Base-by-base conservation (phyloP, 2,329 filamentous ascomycete species). In the Emericellopsis atlantica region DNA sequence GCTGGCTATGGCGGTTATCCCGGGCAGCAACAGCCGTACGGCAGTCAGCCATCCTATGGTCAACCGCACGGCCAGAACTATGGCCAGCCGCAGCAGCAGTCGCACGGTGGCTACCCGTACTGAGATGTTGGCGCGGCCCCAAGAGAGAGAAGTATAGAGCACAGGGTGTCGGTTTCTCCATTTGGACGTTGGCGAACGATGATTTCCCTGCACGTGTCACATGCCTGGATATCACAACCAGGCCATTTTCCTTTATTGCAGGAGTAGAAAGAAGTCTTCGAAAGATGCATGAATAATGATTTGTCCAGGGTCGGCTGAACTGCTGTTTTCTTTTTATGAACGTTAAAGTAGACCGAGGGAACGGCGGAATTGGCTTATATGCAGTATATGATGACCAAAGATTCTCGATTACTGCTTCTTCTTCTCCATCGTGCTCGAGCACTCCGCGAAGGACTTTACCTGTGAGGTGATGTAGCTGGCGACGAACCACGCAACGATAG, bases 401-500 rank as follows among this genome's bases (percentile, higher is more conserved):
- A 29, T 8, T 41, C 23, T n/a, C 15, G 14, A 15, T 33, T 40
- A 41, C 18, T 40, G 37, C 23, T n/a, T 26, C 23, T 43, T 43
- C 37, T 40, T 42, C 14, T 15, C 21, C n/a, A 21, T 11, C 6
- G 29, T 35, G n/a, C 15, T 14, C 6, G 24, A 32, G 21, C 23
- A 6, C 14, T 37, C 40, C 22, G 37, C 32, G 23, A 43, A 12
- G 32, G 31, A 31, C 24, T 31, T 14, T 14, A 41, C 35, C 11
- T 21, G 29, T 6, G 48, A 48, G 18, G 51, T 52, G 16, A 55
- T 51, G 44, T 54, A 54, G 43, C 51, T 55, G 32, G 68, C 65
- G n/a, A 69, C 50, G 41, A 67, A 59, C 58, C 60, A 69, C 4
- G 64, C 64, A 32, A 55, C 47, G 22, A 61, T 45, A n/a, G 77